These are phyloP conservation scores for Nigrograna mackinnonii DNA, from an alignment of 2,329 filamentous ascomycete genomes.

Conservation along the genomic window DNA sequence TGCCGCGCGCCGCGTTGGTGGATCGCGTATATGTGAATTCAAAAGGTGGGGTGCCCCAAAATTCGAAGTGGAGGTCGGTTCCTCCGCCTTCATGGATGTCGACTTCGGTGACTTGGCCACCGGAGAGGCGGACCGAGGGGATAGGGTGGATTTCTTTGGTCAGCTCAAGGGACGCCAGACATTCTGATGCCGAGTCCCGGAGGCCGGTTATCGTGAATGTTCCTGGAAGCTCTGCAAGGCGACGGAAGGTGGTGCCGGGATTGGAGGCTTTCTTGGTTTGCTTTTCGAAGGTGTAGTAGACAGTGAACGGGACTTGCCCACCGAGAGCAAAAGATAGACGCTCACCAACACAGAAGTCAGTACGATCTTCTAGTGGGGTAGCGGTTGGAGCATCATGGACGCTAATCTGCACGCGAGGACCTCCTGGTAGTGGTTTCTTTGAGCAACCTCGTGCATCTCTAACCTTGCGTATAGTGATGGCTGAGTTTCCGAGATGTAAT, in stretches of 20 bases:
- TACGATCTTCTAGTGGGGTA: constrained; percentile 79
- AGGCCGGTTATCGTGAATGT: constrained; percentile 86
- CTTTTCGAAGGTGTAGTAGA: constrained; percentile 88
- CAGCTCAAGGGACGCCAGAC: constrained; percentile 77
- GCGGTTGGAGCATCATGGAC: constrained; percentile 94
- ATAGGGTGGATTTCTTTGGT: constrained; percentile 87
- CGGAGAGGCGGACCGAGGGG: constrained; percentile 87
- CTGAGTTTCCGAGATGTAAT: constrained; percentile 85
- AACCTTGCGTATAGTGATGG: constrained; percentile 86
- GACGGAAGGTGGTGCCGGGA: constrained; percentile 81
- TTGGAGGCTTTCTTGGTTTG: constrained; percentile 78
- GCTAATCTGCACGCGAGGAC: constrained; percentile 82
- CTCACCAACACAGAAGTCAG: constrained; percentile 94
- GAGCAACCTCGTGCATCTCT: constrained; percentile 87
- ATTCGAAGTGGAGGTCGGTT: constrained; percentile 91
- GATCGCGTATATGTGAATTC: constrained; percentile 96
- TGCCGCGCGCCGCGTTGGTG: constrained; percentile 71
- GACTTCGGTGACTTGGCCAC: constrained; percentile 76
- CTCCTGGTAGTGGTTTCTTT: constrained; percentile 66
- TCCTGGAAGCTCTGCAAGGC: constrained; percentile 89
- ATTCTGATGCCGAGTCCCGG: constrained; percentile 86
- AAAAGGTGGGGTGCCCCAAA: constrained; percentile 93
- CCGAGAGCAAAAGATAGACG: constrained; percentile 89
- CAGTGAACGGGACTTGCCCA: constrained; percentile 88
- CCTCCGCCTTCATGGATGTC: constrained; percentile 97